Conservation (phyloP, 2,329 filamentous ascomycete genomes). For the Diaporthe velutina region DNA sequence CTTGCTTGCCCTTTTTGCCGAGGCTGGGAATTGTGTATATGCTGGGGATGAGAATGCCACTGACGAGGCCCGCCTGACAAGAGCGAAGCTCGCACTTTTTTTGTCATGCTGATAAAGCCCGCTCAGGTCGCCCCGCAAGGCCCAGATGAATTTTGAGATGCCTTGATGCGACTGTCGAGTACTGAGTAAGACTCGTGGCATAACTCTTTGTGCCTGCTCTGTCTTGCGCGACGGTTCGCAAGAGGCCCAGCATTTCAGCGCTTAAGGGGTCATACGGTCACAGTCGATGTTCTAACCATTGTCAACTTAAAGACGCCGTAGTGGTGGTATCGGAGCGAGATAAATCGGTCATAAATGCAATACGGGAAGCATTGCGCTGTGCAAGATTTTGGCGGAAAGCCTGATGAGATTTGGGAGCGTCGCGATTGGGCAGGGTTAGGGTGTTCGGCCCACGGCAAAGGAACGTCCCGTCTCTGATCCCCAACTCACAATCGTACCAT, state of each 20-base stretch:
- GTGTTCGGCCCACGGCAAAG: slow-evolving; percentile 14
- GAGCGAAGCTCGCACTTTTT: too few relatives aligned
- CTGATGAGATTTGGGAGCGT: slow-evolving; percentile 21
- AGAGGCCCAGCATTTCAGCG: slow-evolving; percentile 27
- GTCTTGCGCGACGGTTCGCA: slow-evolving; percentile 32
- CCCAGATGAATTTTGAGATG: slow-evolving; percentile 15
- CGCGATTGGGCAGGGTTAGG: slow-evolving; percentile 15
- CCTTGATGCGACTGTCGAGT: slow-evolving; percentile 36
- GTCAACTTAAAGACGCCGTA: not conserved
- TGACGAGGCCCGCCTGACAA: slow-evolving; percentile 25
- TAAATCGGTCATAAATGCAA: not conserved
- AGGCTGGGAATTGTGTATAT: slow-evolving; percentile 10
- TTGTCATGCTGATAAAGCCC: not conserved
- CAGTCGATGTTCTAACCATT: not conserved
- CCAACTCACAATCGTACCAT: slow-evolving; percentile 34
- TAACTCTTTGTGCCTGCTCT: slow-evolving; percentile 33
- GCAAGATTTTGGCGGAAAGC: slow-evolving; percentile 5
- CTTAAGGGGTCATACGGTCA: not conserved
- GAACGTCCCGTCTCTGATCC: slow-evolving; percentile 21
- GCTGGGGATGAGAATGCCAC: slow-evolving; percentile 14
- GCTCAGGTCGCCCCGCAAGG: not conserved
- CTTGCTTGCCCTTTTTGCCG: slow-evolving; percentile 30
- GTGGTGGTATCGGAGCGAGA: not conserved
- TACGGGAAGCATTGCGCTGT: not conserved
- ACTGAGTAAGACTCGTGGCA: slow-evolving; percentile 35